These are phyloP conservation scores for Paragyromitra xinjiangensis DNA, from an alignment of 495 filamentous ascomycete species.

Conservation along the genomic window DNA sequence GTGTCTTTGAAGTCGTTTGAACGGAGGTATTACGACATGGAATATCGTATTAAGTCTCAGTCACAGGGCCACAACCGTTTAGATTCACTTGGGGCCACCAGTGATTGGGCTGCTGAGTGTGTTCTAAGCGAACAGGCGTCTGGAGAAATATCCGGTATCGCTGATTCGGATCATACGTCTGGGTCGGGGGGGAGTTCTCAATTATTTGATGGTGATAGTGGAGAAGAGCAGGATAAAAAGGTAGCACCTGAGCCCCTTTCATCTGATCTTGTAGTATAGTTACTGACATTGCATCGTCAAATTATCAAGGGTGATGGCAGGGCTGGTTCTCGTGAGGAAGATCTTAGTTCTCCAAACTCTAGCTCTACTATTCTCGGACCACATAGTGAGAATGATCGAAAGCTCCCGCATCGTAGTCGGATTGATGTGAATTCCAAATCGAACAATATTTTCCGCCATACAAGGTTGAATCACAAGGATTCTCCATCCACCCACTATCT, in stretches of 20 bases:
- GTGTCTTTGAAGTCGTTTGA: slow-evolving; percentile 27
- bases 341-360: slow-evolving; percentile 2
- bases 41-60: slow-evolving; percentile 15
- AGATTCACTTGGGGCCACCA: neutral
- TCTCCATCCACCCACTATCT: slow-evolving; percentile 12
- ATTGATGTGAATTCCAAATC: neutral
- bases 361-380: neutral
- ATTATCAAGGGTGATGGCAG: neutral
- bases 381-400: neutral
- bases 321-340: neutral
- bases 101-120: slow-evolving; percentile 14
- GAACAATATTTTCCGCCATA: neutral
- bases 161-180: slow-evolving; percentile 3
- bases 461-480: neutral
- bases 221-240: neutral
- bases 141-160: neutral
- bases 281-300: slow-evolving; percentile 1
- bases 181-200: neutral
- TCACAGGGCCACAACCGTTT: neutral
- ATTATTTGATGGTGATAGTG: neutral
- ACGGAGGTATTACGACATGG: slow-evolving; percentile 28
- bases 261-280: neutral
- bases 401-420: neutral
- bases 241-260: neutral
- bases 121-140: slow-evolving; percentile 10